phyloP scores from a whole-genome alignment of 345 rosid genomes.

The Dipteronia dyeriana region DNA sequence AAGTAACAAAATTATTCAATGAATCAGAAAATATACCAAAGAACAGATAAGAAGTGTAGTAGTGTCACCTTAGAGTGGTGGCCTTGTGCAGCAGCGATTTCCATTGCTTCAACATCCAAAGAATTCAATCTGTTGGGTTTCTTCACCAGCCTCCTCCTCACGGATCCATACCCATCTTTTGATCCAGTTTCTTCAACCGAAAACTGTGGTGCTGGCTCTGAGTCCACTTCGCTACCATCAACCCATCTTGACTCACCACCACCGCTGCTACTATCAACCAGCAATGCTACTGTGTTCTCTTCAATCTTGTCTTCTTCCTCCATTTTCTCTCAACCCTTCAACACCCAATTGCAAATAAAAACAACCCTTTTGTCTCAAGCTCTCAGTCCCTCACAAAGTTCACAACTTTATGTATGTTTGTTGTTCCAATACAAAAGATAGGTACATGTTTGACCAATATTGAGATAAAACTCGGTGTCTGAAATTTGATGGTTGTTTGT shows the following conservation, averaged over 20 bases:
- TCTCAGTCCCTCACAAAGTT: background rate
- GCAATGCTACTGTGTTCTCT: slow-evolving; percentile 56
- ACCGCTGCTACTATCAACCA: slow-evolving; percentile 32
- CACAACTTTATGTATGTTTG: no score
- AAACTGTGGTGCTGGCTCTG: slow-evolving; percentile 52
- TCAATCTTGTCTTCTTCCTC: slow-evolving; percentile 75
- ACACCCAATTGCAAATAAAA: slow-evolving; percentile 18
- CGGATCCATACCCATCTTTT: slow-evolving; percentile 48
- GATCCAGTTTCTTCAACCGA: slow-evolving; percentile 41
- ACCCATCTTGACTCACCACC: slow-evolving; percentile 90
- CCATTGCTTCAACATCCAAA: slow-evolving; percentile 98
- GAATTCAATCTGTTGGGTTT: slow-evolving; percentile 75
- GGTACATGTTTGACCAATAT: no score
- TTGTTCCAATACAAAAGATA: no score
- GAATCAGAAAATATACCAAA: background rate
- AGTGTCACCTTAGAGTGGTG: slow-evolving; percentile 56
- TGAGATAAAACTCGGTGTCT: no score
- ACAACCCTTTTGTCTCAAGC: background rate
- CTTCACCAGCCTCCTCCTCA: slow-evolving; percentile 79
- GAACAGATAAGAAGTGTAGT: background rate
- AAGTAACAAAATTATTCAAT: background rate
- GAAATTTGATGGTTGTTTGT: no score
- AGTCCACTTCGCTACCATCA: slow-evolving; percentile 83
- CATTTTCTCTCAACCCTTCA: no score
- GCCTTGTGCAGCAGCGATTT: slow-evolving; percentile 61